A percentile compares a stretch with the other conserved stretches of the same genome.
These are phyloP conservation scores for Vaccinium darrowii DNA, from an alignment of 148 eudicot species.

Conservation along the genomic window DNA sequence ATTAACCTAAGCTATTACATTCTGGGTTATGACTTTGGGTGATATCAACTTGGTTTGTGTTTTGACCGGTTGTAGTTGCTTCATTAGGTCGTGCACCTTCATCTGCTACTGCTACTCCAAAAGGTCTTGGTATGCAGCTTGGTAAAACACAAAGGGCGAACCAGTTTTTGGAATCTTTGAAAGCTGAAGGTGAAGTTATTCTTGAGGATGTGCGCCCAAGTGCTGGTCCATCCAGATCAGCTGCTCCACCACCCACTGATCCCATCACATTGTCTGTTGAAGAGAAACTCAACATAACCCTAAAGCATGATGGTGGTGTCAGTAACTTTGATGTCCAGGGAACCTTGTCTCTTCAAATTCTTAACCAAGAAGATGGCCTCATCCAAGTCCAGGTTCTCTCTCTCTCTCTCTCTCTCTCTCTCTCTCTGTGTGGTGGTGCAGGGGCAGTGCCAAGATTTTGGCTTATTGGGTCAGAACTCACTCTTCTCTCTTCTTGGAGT, in stretches of 20 bases:
- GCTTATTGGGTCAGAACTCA: neutral
- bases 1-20: neutral
- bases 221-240: constrained; percentile 60
- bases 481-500: neutral
- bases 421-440: neutral
- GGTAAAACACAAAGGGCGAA: constrained; percentile 80
- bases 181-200: constrained; percentile 97
- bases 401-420: neutral
- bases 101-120: constrained; percentile 86
- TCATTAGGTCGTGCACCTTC: constrained; percentile 71
- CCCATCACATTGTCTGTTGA: constrained; percentile 88
- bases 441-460: neutral
- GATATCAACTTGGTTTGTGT: neutral
- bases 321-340: constrained; percentile 95
- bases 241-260: constrained; percentile 84
- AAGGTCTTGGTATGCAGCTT: constrained; percentile 92
- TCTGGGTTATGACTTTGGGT: neutral
- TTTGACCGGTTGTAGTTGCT: constrained; percentile 24
- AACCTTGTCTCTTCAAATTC: constrained; percentile 81
- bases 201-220: constrained; percentile 86
- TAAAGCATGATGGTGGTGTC: constrained; percentile 88
- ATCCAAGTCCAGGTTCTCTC: constrained; percentile 90
- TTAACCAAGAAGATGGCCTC: constrained; percentile 83
- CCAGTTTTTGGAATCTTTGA: constrained; percentile 91
- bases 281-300: constrained; percentile 86